These are phyloP conservation scores for Sphaerulina populicola DNA, from an alignment of 2,329 filamentous ascomycete genomes.

Conservation along the genomic window DNA sequence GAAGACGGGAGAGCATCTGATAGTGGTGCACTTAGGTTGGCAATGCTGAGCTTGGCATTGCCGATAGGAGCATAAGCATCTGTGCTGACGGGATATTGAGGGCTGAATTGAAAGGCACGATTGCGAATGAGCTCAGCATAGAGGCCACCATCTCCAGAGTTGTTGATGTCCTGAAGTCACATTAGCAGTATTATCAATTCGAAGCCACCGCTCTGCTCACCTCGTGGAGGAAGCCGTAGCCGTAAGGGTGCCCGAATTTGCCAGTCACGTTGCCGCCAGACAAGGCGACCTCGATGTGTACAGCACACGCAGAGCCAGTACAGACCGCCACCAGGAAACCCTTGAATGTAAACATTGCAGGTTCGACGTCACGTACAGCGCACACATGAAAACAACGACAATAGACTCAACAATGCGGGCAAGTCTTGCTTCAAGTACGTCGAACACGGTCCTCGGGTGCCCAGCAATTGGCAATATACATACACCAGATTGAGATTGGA, in stretches of 20 bases:
- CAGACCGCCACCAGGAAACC: constrained; percentile 1
- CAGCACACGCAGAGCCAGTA: constrained; percentile 1
- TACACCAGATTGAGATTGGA: not conserved
- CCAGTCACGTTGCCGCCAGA: constrained; percentile 18
- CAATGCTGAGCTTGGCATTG: constrained; percentile 19
- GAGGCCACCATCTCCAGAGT: constrained; percentile 63
- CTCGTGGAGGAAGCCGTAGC: constrained; percentile 14
- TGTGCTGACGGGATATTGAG: constrained; percentile 17
- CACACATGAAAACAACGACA: not conserved
- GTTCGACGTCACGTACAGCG: not conserved
- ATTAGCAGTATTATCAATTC: not conserved
- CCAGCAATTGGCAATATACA: not conserved
- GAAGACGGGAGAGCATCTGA: constrained; percentile 24
- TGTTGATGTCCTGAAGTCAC: constrained; percentile 42
- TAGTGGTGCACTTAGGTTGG: constrained; percentile 19
- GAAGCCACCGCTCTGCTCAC: not conserved
- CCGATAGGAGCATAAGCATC: constrained; percentile 19
- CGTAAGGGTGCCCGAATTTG: constrained; percentile 12
- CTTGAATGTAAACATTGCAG: not conserved
- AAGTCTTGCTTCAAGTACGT: not conserved
- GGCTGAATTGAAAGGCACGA: constrained; percentile 54
- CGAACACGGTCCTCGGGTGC: not conserved
- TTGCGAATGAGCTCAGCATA: constrained; percentile 65
- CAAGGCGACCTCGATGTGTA: constrained; percentile 14
- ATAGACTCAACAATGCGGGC: no score